Percentiles rank a stretch among this genome's conserved stretches.
Conservation (phyloP, 805 yeast species). For the Monosporozyma aerobia region DNA sequence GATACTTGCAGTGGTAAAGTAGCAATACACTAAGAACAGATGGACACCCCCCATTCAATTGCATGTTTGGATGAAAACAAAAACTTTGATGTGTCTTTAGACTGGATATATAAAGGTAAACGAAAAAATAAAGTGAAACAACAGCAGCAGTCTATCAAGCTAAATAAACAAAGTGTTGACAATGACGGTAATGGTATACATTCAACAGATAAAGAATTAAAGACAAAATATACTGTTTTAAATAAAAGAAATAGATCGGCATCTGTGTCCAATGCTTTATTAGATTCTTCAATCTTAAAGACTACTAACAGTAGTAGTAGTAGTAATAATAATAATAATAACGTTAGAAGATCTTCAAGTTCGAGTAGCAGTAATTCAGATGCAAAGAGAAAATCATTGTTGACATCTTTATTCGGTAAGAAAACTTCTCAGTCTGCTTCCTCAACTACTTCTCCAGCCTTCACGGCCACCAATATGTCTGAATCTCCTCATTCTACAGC, state of each 20-base stretch:
- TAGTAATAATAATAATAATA: background rate
- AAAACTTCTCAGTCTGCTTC: slow-evolving; percentile 3
- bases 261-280: slow-evolving; percentile 15
- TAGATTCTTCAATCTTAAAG: slow-evolving; percentile 1
- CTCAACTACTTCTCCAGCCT: too few relatives aligned
- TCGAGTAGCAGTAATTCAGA: slow-evolving; percentile 10
- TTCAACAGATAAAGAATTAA: background rate
- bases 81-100: slow-evolving; percentile 46
- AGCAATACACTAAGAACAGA: too few relatives aligned
- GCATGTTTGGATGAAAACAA: background rate
- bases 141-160: background rate
- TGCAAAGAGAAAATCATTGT: slow-evolving; percentile 17
- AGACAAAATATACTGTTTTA: background rate
- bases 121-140: slow-evolving; percentile 23
- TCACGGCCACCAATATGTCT: background rate
- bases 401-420: slow-evolving; percentile 22
- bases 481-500: background rate
- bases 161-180: background rate
- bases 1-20: too few relatives aligned
- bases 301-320: background rate
- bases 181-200: background rate
- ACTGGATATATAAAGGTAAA: slow-evolving; percentile 78
- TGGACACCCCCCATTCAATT: background rate
- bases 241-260: slow-evolving; percentile 16
- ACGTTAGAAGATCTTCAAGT: background rate